A percentile compares a stretch with the other conserved stretches of the same genome.
phyloP scores from a whole-genome alignment of 768 basidiomycete species.

The Naganishia friedmannii region DNA sequence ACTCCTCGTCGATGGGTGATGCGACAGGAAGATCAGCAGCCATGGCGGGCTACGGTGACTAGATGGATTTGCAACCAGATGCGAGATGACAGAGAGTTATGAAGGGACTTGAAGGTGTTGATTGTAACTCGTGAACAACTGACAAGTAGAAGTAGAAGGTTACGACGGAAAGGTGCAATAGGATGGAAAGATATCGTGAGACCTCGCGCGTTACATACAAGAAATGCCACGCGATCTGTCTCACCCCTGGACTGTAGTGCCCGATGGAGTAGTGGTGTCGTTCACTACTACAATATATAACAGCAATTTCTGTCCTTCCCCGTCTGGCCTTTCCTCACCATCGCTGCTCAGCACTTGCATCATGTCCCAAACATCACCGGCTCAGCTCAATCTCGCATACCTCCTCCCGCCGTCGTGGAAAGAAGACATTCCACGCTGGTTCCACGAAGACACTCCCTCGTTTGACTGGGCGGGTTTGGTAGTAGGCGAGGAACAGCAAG shows the following conservation, averaged over 20 bases:
- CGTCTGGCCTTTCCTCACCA: not conserved
- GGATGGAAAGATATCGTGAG: not conserved
- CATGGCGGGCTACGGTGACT: slow-evolving; percentile 14
- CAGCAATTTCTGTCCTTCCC: not conserved
- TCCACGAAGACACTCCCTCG: slow-evolving; percentile 88
- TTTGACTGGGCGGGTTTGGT: slow-evolving; percentile 97
- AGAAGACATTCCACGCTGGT: slow-evolving; percentile 72
- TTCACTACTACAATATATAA: not conserved
- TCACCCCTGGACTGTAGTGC: not conserved
- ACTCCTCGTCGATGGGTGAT: slow-evolving; percentile 50
- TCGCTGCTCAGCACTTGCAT: not conserved
- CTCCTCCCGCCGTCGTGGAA: slow-evolving; percentile 95
- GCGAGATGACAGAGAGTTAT: not conserved
- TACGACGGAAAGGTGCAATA: not conserved
- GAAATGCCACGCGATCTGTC: slow-evolving; percentile 9
- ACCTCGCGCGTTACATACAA: not conserved
- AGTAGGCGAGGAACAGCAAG: slow-evolving; percentile 81
- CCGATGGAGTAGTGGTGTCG: not conserved
- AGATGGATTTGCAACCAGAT: not conserved
- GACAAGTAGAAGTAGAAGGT: not conserved
- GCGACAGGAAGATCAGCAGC: slow-evolving; percentile 26
- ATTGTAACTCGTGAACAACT: not conserved
- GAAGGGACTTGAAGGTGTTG: not conserved
- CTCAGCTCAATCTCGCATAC: slow-evolving; percentile 54
- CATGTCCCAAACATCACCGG: slow-evolving; percentile 7